phyloP scores from a whole-genome alignment of 768 basidiomycete species.

The Suillus occidentalis region DNA sequence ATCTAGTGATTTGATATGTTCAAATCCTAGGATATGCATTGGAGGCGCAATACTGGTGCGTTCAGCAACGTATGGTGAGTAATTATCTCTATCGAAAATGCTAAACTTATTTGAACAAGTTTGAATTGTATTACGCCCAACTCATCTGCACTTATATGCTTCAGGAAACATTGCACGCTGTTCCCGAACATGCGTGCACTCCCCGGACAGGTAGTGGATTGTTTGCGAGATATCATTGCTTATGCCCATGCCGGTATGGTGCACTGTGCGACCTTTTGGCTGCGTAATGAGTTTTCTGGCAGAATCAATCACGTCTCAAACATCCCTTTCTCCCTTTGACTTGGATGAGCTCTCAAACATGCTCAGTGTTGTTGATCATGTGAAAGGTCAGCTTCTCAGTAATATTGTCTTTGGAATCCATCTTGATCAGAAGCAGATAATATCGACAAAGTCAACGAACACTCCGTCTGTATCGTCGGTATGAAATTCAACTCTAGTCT shows the following conservation, averaged over 20 bases:
- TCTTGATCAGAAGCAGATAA: slow-evolving; percentile 7
- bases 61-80: background rate
- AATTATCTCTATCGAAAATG: background rate
- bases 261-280: background rate
- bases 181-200: slow-evolving; percentile 13
- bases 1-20: background rate
- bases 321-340: slow-evolving; percentile 39
- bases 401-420: background rate
- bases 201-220: background rate
- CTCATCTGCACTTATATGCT: background rate
- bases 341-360: slow-evolving; percentile 38
- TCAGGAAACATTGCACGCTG: slow-evolving; percentile 27
- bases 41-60: slow-evolving; percentile 8
- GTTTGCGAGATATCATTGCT: slow-evolving; percentile 10
- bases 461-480: slow-evolving; percentile 11
- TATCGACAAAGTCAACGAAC: slow-evolving; percentile 6
- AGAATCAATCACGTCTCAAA: slow-evolving; percentile 42
- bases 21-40: slow-evolving; percentile 3
- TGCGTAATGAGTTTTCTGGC: background rate
- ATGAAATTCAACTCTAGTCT: background rate
- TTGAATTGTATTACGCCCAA: background rate
- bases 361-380: slow-evolving; percentile 26
- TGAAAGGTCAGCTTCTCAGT: slow-evolving; percentile 32
- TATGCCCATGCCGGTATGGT: slow-evolving; percentile 11
- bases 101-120: background rate